Percentiles rank a stretch among this genome's conserved stretches.
Evolutionary conservation across 257 asterid genomes (phyloP).

Genomic region (Solanum bulbocastanum): DNA sequence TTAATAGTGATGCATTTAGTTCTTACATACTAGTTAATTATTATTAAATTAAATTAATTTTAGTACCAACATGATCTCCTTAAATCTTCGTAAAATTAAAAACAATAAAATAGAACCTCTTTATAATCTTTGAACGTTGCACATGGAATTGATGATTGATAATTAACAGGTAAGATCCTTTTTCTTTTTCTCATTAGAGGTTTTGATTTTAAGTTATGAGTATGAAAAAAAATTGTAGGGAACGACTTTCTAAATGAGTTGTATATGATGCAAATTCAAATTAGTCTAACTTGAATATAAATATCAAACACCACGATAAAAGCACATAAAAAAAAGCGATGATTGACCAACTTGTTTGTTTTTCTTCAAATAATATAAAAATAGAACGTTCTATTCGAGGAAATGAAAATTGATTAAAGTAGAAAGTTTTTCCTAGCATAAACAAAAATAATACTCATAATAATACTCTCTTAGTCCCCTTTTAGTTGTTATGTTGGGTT

Average conservation of each 20-base stretch:
- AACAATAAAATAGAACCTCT: neutral
- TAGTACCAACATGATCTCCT: neutral
- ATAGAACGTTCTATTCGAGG: neutral
- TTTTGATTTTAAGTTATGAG: too few relatives aligned
- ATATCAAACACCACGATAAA: neutral
- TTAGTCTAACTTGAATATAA: neutral
- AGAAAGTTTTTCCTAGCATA: too few relatives aligned
- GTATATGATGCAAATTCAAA: fast-evolving
- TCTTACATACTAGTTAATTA: neutral
- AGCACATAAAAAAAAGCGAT: neutral
- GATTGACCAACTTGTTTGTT: neutral
- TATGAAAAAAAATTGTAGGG: fast-evolving
- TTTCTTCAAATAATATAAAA: neutral
- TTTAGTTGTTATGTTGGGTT: fast-evolving
- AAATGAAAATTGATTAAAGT: neutral
- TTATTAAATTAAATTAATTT: neutral
- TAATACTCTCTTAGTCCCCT: too few relatives aligned
- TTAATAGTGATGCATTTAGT: neutral
- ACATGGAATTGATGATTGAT: neutral
- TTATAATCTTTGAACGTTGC: neutral
- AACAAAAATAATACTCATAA: too few relatives aligned
- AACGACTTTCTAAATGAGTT: fast-evolving
- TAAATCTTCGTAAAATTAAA: neutral
- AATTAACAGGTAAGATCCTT: too few relatives aligned
- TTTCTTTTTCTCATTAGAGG: too few relatives aligned